Conservation (phyloP, 2,329 filamentous ascomycete species). For the Aspergillus texensis region DNA sequence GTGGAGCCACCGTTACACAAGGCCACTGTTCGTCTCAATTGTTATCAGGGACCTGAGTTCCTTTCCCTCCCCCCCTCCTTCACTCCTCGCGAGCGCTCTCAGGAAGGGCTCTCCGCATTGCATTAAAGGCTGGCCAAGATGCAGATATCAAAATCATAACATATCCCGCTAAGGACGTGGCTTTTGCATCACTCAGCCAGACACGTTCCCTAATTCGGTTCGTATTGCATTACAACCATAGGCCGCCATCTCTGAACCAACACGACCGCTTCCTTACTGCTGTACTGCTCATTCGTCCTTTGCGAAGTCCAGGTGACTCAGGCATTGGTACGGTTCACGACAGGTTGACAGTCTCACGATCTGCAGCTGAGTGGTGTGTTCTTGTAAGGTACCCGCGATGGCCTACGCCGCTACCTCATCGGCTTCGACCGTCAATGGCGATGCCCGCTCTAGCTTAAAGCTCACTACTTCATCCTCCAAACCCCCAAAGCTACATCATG, state of each 20-base stretch:
- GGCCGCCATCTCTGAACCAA: slow-evolving; percentile 28
- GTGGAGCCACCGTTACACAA: slow-evolving; percentile 25
- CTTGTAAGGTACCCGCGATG: slow-evolving; percentile 38
- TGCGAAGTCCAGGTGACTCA: slow-evolving; percentile 45
- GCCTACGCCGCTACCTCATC: slow-evolving; percentile 40
- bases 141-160: slow-evolving; percentile 45
- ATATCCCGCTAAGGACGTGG: slow-evolving; percentile 44
- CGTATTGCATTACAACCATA: slow-evolving; percentile 34
- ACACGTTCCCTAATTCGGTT: slow-evolving; percentile 33
- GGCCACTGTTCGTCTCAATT: slow-evolving; percentile 23
- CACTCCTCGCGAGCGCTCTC: slow-evolving; percentile 38
- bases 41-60: slow-evolving; percentile 28
- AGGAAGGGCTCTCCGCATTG: slow-evolving; percentile 45
- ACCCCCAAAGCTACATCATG: slow-evolving; percentile 40
- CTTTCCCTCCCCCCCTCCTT: slow-evolving; percentile 22
- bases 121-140: slow-evolving; percentile 46
- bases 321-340: slow-evolving; percentile 36
- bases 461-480: slow-evolving; percentile 35
- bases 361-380: slow-evolving; percentile 35
- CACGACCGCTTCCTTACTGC: slow-evolving; percentile 31
- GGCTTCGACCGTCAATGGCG: slow-evolving; percentile 40
- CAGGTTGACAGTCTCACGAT: slow-evolving; percentile 27
- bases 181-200: slow-evolving; percentile 37
- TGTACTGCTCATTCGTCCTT: slow-evolving; percentile 37
- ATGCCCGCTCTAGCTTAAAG: slow-evolving; percentile 40